Evolutionary conservation across 768 basidiomycete species (phyloP).

Genomic region (Lactarius indigo): DNA sequence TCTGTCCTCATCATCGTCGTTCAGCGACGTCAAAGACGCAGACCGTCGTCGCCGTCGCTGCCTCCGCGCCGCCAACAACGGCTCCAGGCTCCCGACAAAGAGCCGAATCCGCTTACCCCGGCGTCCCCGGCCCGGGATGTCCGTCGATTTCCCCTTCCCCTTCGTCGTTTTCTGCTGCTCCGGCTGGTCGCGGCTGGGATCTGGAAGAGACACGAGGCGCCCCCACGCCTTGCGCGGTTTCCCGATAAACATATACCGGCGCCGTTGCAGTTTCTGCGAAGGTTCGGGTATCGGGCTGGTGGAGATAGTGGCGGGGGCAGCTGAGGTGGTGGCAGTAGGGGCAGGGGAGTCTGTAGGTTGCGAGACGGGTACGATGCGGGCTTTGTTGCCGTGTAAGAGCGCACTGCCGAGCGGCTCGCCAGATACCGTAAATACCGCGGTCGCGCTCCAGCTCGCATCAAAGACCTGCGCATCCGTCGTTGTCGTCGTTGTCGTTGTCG

Average conservation of each 20-base stretch:
- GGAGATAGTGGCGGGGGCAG: too few relatives aligned
- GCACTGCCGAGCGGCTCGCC: neutral
- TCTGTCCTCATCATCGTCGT: neutral
- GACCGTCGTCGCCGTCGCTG: neutral
- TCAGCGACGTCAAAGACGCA: neutral
- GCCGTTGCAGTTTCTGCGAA: neutral
- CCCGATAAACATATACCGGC: neutral
- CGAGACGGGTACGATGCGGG: neutral
- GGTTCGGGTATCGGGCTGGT: neutral
- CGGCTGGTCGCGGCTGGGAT: neutral
- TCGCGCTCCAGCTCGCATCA: neutral
- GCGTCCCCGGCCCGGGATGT: neutral
- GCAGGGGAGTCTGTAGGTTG: neutral
- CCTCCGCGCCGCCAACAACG: neutral
- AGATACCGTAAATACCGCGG: neutral
- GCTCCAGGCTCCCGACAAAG: slow-evolving; percentile 6
- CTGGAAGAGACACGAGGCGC: neutral
- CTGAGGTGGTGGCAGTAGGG: neutral
- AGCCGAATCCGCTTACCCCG: neutral
- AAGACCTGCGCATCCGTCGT: neutral
- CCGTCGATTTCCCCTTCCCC: neutral
- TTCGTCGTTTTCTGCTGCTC: neutral
- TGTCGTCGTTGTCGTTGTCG: neutral
- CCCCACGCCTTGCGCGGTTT: slow-evolving; percentile 15
- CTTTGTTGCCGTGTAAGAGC: neutral